A percentile compares a stretch with the other conserved stretches of the same genome.
Conservation (phyloP, 345 rosid genomes). For the Crucihimalaya himalaica region DNA sequence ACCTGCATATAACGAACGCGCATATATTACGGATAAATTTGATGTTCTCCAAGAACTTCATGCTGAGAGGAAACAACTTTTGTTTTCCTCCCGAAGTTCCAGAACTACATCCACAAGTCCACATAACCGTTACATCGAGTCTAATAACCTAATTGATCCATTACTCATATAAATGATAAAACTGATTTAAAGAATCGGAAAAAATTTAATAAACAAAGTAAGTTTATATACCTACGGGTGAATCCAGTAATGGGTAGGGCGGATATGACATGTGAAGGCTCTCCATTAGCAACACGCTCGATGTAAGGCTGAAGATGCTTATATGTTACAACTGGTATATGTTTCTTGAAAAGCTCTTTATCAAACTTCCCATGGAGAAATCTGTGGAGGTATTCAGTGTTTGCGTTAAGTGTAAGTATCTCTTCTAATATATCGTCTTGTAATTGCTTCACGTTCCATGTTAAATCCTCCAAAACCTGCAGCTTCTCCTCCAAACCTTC, state of each 20-base stretch:
- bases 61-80: not conserved
- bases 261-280: not conserved
- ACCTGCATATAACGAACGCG: not conserved
- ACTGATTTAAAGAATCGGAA: not conserved
- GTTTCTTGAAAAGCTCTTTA: not conserved
- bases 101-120: not conserved
- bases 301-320: not conserved
- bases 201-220: too few species aligned
- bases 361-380: not conserved
- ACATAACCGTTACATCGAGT: not conserved
- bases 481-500: not conserved
- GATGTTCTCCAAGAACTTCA: not conserved
- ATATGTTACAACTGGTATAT: not conserved
- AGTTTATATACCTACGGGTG: not conserved
- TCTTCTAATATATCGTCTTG: not conserved
- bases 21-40: not conserved
- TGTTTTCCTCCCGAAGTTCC: not conserved
- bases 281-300: not conserved
- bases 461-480: not conserved
- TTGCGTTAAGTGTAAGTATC: not conserved
- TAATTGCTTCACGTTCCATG: not conserved
- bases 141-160: not conserved
- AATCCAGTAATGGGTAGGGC: not conserved
- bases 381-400: not conserved
- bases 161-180: not conserved